Percentiles rank a stretch among this genome's conserved stretches.
phyloP scores from a whole-genome alignment of 352 stramenopile genomes.

The Phytopythium boreale region DNA sequence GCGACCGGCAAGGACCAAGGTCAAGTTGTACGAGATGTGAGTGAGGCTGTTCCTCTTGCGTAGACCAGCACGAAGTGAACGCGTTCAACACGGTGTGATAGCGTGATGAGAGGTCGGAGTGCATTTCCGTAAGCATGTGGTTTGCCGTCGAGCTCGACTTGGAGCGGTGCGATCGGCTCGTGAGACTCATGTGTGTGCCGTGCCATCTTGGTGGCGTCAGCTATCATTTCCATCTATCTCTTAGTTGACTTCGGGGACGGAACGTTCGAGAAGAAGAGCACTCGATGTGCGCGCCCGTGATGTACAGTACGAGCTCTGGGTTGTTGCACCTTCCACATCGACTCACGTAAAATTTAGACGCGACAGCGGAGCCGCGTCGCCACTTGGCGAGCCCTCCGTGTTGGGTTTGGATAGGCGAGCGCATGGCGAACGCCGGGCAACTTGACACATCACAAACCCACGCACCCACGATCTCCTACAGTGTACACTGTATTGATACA shows the following conservation, averaged over 20 bases:
- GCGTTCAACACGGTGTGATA: not conserved
- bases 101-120: not conserved
- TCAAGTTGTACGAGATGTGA: conserved; percentile 10
- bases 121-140: not conserved
- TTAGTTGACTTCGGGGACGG: too few relatives aligned
- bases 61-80: not conserved
- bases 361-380: not conserved
- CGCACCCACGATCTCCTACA: too few relatives aligned
- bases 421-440: too few relatives aligned
- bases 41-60: not conserved
- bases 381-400: not conserved
- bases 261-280: not conserved
- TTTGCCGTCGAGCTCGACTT: not conserved
- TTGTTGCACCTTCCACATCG: too few relatives aligned
- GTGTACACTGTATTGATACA: too few relatives aligned
- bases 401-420: not conserved
- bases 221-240: not conserved
- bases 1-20: not conserved
- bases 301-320: too few relatives aligned
- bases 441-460: not conserved
- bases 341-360: not conserved
- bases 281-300: too few relatives aligned
- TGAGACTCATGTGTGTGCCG: not conserved
- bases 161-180: not conserved
- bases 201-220: not conserved